Evolutionary conservation across 2,329 filamentous ascomycete genomes (phyloP).

Genomic region (Botrytis squamosa): DNA sequence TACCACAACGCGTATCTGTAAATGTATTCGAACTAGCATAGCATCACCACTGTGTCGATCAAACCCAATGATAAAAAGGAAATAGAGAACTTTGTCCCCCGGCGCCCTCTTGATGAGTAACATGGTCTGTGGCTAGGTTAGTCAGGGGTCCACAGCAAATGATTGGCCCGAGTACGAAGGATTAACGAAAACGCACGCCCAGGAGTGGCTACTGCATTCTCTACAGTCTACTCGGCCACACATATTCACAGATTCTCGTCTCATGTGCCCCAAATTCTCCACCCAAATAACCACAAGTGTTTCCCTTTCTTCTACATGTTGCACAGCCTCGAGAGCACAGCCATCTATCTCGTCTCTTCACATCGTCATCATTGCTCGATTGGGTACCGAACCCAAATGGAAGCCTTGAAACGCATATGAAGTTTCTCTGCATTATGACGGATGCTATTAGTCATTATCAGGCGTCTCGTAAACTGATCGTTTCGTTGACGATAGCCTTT

Average conservation of each 20-base stretch:
- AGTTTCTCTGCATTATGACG: not conserved
- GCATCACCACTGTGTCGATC: not conserved
- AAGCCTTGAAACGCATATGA: not conserved
- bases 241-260: not conserved
- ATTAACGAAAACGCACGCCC: not conserved
- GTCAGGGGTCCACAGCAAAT: not conserved
- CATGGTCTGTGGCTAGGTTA: not conserved
- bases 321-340: slow-evolving; percentile 18
- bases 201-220: slow-evolving; percentile 18
- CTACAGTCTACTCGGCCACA: slow-evolving; percentile 16
- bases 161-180: slow-evolving; percentile 20
- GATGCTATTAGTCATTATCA: not conserved
- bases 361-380: slow-evolving; percentile 13
- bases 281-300: not conserved
- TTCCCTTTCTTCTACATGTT: not conserved
- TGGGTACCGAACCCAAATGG: not conserved
- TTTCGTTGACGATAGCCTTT: not conserved
- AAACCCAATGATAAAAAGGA: not conserved
- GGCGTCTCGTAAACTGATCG: not conserved
- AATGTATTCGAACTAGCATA: not conserved
- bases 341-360: not conserved
- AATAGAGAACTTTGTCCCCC: not conserved
- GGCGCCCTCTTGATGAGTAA: slow-evolving; percentile 3
- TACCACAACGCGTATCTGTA: not conserved
- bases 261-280: slow-evolving; percentile 9